phyloP scores from a whole-genome alignment of 1,284 basidiomycete species.

The Sanghuangporus baumii region DNA sequence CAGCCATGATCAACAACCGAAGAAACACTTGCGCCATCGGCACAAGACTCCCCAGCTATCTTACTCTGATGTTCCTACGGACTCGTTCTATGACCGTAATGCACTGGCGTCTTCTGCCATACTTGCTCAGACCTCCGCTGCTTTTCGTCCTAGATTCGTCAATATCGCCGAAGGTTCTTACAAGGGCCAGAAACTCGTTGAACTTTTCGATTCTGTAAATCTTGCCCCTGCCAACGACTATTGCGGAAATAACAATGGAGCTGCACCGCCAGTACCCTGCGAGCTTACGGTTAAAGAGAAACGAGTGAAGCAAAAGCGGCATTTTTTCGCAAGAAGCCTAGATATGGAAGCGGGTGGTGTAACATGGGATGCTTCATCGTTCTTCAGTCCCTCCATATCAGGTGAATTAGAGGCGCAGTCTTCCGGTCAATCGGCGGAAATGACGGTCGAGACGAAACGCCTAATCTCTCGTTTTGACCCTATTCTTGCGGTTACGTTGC shows the following conservation, averaged over 20 bases:
- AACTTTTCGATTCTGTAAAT: background rate
- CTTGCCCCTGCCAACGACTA: background rate
- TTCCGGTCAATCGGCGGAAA: background rate
- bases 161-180: background rate
- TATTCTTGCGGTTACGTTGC: background rate
- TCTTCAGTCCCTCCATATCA: too few relatives aligned
- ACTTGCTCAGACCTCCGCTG: background rate
- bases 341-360: background rate
- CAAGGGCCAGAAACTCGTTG: background rate
- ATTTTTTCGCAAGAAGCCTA: background rate
- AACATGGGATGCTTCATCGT: too few relatives aligned
- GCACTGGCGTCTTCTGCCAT: background rate
- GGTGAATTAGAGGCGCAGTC: slow-evolving; percentile 1
- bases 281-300: background rate
- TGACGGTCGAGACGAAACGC: background rate
- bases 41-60: background rate
- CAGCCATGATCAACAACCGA: background rate
- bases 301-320: background rate
- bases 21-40: slow-evolving; percentile 7
- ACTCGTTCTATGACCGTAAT: background rate
- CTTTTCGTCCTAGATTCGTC: background rate
- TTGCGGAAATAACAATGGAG: too few relatives aligned
- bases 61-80: background rate
- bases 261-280: background rate
- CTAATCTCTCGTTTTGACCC: background rate